Evolutionary conservation across 2,329 filamentous ascomycete species (phyloP), one percentile per base, ranked within the genome.

Genomic region (Lachnellula subtilissima): DNA sequence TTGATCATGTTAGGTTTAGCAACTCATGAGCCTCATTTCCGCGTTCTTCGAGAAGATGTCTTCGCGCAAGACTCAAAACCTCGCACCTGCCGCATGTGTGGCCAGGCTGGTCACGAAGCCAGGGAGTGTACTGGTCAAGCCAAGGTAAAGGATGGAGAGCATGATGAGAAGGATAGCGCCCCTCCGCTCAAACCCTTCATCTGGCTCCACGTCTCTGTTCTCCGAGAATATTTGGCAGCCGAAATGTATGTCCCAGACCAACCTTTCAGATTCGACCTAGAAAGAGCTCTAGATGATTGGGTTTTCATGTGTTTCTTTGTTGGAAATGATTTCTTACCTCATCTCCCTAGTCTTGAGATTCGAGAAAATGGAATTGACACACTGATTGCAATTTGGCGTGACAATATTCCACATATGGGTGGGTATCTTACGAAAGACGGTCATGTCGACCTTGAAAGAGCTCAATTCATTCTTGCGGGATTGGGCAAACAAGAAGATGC

Each of bases 221-320:
- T 99, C 54, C 84, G 94, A 67, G 94, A 99, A 74, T 99, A 99
- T 70, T 80, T 99, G 53, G 91, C 88, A 56, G 87, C 90, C 51
- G 94, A 99, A 73, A 84, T 99, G 66, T 82, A 88, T 67, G 86
- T 97, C 36, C 87, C 90, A 17, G 82, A 85, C 54, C 83, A 96
- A 63, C 86, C 87, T 1, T 97, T 97, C 74, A 83, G 84, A 53
- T 97, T 96, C 73, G 91, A 99, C 70, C 79, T 99, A 46, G 94
- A 99, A 73, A 86, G 94, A 62, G 92, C 92, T 25, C 83, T 97
- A 57, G 94, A 97, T 72, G 93, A 97, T 70, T 97, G 93, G 94
- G 91, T 97, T 14, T 97, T 97, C 72, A 94, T 97, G 85, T 97
- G 93, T 75, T 97, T 95, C 76, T 97, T 97, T 71, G 93, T 97